Evolutionary conservation across 179 eudicot genomes (phyloP), one percentile per base, ranked within the genome.

Genomic region (Corrigiola litoralis): DNA sequence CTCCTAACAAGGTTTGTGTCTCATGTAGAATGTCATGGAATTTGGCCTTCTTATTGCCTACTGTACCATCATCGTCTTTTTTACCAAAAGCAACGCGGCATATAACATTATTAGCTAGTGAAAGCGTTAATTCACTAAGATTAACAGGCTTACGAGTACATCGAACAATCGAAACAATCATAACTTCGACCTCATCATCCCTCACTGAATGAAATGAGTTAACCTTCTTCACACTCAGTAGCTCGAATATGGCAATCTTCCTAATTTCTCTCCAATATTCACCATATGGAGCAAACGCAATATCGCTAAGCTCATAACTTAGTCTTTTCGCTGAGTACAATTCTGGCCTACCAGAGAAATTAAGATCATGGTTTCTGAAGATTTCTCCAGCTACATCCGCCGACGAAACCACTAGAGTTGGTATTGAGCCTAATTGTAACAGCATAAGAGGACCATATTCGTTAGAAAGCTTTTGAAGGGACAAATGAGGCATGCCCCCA

Each of bases 341-440:
- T 11, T 42, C 48, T 1, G 90, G 87, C 37, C 87, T 55, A 36
- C 72, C 56, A 5, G 80, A 80, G 74, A 78, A 82, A 37, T 51
- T 37, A 8, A 58, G 71, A 17, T 85, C 90, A 42, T 81, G 81
- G 20, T 56, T 46, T 50, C 66, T 75, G 46, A 82, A 57, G 50
- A 85, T 60, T 20, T 78, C 72, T 64, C 44, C 55, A 0, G 79
- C 82, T 32, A 61, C 36, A n/a, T 75, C 55, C 0, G 84, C 56
- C 0, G 90, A 83, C 6, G 90, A 85, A 46, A 83, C 73, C 1
- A 85, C 85, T 6, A 83, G 48, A 14, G 85, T 74, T n/a, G 77
- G 82, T 10, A 79, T 60, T 0, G 79, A 70, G 0, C 91, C 91
- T n/a, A 85, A 63, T 53, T 81, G 81, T 9, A 85, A 38, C 54